Percentiles rank a stretch among this genome's conserved stretches.
These are phyloP conservation scores for Spergularia bocconei DNA, from an alignment of 148 eudicot genomes.

Conservation along the genomic window DNA sequence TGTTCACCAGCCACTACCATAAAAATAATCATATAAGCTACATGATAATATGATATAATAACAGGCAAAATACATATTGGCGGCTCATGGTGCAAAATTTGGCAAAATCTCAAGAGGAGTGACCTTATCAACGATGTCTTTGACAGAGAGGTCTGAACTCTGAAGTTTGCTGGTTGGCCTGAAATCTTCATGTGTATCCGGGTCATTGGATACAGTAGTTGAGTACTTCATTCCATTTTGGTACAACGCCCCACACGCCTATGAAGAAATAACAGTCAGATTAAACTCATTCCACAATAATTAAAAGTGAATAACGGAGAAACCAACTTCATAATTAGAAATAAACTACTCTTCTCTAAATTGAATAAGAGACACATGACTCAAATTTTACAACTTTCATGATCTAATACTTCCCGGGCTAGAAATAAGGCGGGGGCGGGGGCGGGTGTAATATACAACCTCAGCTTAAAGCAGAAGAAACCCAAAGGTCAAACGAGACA, in stretches of 20 bases:
- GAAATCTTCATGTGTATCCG: constrained; percentile 93
- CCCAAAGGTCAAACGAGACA: not conserved
- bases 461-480: not conserved
- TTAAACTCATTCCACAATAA: not conserved
- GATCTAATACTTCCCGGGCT: not conserved
- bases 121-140: constrained; percentile 90
- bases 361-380: not conserved
- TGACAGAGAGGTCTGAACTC: constrained; percentile 47
- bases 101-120: not conserved
- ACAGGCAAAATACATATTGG: not conserved
- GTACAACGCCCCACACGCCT: constrained; percentile 54
- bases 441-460: not conserved
- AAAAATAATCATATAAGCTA: not conserved
- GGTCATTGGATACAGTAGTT: constrained; percentile 63
- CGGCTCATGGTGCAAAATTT: not conserved
- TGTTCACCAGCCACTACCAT: constrained; percentile 1
- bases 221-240: constrained; percentile 52
- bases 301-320: not conserved
- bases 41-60: not conserved
- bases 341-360: not conserved
- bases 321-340: not conserved
- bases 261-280: constrained; percentile 15
- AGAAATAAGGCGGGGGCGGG: not conserved
- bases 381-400: not conserved
- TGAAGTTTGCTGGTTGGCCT: constrained; percentile 67